Base-by-base conservation (phyloP, 768 basidiomycete genomes). In the Pholiota microspora region DNA sequence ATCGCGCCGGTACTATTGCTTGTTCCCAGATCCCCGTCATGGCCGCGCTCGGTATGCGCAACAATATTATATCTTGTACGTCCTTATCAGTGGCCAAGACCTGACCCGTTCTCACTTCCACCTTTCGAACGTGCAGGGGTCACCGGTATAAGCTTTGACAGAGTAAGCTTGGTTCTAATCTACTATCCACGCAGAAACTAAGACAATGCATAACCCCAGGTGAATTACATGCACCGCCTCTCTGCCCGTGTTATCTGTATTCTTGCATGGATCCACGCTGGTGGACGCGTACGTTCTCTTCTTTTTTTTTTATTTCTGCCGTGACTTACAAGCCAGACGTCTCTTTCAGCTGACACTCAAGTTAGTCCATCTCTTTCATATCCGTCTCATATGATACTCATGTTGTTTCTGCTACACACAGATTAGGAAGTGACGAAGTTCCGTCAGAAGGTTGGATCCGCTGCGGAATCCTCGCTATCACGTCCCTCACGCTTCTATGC, bases 31-130 rank as follows among this genome's bases (percentile, higher is more conserved):
- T 83, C 0, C 79, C 83, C 2, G 69, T 87, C 18, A 70, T 86
- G 61, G 73, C 77, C 15, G 83, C 77, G 2, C 74, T 88, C 23
- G 83, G 82, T 1, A 81, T 80, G 57, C 81, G 81, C 25, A 86
- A 87, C 66, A 86, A 86, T 53, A 62, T 83, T 12, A 63, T 75
- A 27, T 69, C 70, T 3, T 68, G 73, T 73, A 23, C 49, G 70
- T 59, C 12, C 3, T 23, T 23, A 45, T 31, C 7, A 29, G 4
- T 36, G 3, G 29, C 12, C 29, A 6, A 6, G 29, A 31, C 12
- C 6, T 31, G 29, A 31, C n/a, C n/a, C n/a, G n/a, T n/a, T n/a
- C 29, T 49, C 21, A 27, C 3, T 7, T n/a, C n/a, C n/a, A n/a
- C n/a, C n/a, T n/a, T n/a, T n/a, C n/a, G 56, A 7, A 53, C 45